Evolutionary conservation across 2,329 filamentous ascomycete species (phyloP).

Genomic region (Stemphylium lycopersici): DNA sequence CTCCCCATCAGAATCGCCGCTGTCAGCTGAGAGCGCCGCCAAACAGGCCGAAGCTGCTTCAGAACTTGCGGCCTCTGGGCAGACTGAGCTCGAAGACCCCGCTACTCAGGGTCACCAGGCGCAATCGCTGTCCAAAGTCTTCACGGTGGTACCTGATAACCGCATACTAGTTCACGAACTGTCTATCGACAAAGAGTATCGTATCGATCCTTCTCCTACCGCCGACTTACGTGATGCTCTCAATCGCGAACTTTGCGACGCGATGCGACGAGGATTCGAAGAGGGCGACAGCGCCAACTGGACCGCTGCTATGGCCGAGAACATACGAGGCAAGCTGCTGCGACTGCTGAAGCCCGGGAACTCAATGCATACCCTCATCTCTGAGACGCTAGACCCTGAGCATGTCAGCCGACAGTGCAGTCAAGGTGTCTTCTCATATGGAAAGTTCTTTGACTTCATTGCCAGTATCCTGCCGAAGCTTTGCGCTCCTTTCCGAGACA

Average conservation of each 20-base stretch:
- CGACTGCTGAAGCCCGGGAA: constrained; percentile 73
- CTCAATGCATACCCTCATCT: constrained; percentile 75
- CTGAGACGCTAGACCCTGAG: constrained; percentile 75
- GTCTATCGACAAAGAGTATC: constrained; percentile 78
- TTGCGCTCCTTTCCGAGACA: constrained; percentile 80
- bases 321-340: constrained; percentile 74
- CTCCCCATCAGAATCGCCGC: constrained; percentile 34
- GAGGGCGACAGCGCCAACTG: constrained; percentile 69
- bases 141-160: constrained; percentile 72
- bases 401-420: constrained; percentile 72
- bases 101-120: constrained; percentile 43
- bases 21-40: constrained; percentile 45
- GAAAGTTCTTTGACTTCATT: constrained; percentile 80
- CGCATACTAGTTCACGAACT: constrained; percentile 78
- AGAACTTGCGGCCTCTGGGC: constrained; percentile 35
- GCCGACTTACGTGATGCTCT: constrained; percentile 64
- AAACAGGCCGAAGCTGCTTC: constrained; percentile 40
- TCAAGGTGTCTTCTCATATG: constrained; percentile 77
- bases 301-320: constrained; percentile 73
- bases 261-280: constrained; percentile 68
- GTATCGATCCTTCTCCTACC: constrained; percentile 66
- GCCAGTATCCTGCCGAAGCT: constrained; percentile 76
- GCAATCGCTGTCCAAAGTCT: constrained; percentile 58
- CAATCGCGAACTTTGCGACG: constrained; percentile 64
- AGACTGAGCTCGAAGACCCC: constrained; percentile 12